Conservation (phyloP, 495 filamentous ascomycete species). For the Beverwykella pulmonaria region DNA sequence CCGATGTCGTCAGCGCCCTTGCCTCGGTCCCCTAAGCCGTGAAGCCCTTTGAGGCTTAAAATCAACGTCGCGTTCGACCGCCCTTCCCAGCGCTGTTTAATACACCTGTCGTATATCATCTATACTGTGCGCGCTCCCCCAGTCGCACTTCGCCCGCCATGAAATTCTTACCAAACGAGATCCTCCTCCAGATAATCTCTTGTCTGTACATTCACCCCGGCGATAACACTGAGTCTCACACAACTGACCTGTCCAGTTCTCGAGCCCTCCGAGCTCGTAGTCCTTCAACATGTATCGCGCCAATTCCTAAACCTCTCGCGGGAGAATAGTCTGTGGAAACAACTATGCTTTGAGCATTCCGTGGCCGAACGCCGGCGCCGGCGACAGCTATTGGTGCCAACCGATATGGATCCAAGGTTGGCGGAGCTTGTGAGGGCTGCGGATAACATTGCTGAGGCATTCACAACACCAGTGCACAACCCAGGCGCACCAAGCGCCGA, state of each 20-base stretch:
- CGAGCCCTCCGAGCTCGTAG: conserved; percentile 66
- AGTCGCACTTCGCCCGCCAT: conserved; percentile 42
- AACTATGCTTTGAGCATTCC: conserved; percentile 72
- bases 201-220: conserved; percentile 55
- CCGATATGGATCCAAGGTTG: conserved; percentile 35
- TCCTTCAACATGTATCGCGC: conserved; percentile 70
- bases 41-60: neutral
- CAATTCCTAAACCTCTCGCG: conserved; percentile 68
- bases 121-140: neutral
- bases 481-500: conserved; percentile 39
- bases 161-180: conserved; percentile 73
- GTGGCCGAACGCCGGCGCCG: conserved; percentile 55
- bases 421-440: conserved; percentile 43
- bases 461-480: conserved; percentile 23
- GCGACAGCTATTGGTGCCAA: conserved; percentile 47
- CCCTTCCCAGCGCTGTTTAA: neutral
- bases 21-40: neutral
- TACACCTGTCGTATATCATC: neutral
- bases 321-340: conserved; percentile 76
- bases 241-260: conserved; percentile 58
- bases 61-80: neutral
- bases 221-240: conserved; percentile 13
- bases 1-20: neutral
- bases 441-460: conserved; percentile 35
- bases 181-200: conserved; percentile 72